phyloP scores from a whole-genome alignment of 2,329 filamentous ascomycete species.

The Alternaria sp. region DNA sequence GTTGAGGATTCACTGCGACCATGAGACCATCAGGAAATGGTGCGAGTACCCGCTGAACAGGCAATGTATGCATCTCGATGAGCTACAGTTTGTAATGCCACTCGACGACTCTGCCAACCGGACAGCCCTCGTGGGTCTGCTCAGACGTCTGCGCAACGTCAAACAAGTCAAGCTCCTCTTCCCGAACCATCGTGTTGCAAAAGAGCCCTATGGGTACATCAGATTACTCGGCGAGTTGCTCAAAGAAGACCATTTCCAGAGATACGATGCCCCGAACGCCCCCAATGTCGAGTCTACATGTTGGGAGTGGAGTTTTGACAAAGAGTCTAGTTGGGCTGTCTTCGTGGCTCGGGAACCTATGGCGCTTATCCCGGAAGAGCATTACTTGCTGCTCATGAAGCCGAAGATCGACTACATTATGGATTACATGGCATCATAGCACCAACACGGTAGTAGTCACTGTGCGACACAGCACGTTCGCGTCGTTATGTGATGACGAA shows the following conservation, averaged over 20 bases:
- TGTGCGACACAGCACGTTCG: background rate
- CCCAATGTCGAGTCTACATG: conserved; percentile 43
- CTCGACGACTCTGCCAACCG: conserved; percentile 14
- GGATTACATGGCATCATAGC: conserved; percentile 4
- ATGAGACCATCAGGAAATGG: conserved; percentile 42
- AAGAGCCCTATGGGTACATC: conserved; percentile 25
- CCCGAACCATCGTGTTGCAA: conserved; percentile 13
- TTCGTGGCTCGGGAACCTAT: conserved; percentile 39
- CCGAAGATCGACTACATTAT: conserved; percentile 47
- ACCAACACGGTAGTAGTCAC: background rate
- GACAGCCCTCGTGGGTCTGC: conserved; percentile 42
- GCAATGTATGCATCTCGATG: conserved; percentile 37
- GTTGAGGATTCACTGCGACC: conserved; percentile 36
- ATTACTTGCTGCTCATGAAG: conserved; percentile 48
- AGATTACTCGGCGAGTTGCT: conserved; percentile 48
- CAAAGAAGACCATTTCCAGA: conserved; percentile 50
- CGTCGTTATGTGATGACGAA: background rate
- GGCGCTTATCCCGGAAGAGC: conserved; percentile 41
- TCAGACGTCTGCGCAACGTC: conserved; percentile 46
- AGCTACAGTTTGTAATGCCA: conserved; percentile 28
- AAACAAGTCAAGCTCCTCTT: conserved; percentile 43
- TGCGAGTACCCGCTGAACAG: conserved; percentile 39
- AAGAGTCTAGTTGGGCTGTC: conserved; percentile 29
- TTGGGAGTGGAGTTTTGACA: conserved; percentile 50
- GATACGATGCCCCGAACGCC: conserved; percentile 43